Conservation (phyloP, 495 filamentous ascomycete genomes). For the Usnea hakonensis region DNA sequence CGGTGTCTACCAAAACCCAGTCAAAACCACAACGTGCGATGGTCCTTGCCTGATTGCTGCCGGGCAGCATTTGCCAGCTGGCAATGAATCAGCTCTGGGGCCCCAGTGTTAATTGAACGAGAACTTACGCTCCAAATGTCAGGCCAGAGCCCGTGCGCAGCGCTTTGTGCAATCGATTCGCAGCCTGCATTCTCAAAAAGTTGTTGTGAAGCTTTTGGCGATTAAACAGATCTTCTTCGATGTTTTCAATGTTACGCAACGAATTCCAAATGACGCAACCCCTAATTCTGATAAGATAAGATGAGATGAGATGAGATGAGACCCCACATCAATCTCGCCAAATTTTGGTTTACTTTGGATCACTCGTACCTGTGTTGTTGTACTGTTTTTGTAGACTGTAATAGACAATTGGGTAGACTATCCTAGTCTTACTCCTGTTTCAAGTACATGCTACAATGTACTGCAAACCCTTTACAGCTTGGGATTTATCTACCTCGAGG, state of each 20-base stretch:
- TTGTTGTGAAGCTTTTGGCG: background rate
- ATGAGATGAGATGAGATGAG: background rate
- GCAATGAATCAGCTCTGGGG: background rate
- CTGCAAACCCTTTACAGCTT: too few species aligned
- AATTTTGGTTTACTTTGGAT: background rate
- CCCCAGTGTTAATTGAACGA: too few species aligned
- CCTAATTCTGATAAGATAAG: background rate
- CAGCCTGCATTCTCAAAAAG: constrained; percentile 48
- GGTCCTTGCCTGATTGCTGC: constrained; percentile 58
- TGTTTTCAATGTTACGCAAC: background rate
- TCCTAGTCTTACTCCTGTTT: too few species aligned
- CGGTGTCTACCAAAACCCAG: constrained; percentile 69
- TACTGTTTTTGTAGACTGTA: too few species aligned
- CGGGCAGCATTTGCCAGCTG: constrained; percentile 66
- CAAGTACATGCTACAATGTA: too few species aligned
- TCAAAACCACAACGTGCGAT: constrained; percentile 61
- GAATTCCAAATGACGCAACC: constrained; percentile 6
- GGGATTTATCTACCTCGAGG: too few species aligned
- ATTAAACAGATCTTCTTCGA: too few species aligned
- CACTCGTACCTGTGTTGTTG: too few species aligned
- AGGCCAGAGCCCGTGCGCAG: constrained; percentile 48
- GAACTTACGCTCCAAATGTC: constrained; percentile 45
- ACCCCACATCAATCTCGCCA: too few species aligned
- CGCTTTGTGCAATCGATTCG: constrained; percentile 55
- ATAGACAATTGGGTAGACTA: too few species aligned